Percentiles rank a stretch among this genome's conserved stretches.
These are phyloP conservation scores for Solanum lycopersicoides DNA, from an alignment of 257 asterid genomes.

Conservation along the genomic window DNA sequence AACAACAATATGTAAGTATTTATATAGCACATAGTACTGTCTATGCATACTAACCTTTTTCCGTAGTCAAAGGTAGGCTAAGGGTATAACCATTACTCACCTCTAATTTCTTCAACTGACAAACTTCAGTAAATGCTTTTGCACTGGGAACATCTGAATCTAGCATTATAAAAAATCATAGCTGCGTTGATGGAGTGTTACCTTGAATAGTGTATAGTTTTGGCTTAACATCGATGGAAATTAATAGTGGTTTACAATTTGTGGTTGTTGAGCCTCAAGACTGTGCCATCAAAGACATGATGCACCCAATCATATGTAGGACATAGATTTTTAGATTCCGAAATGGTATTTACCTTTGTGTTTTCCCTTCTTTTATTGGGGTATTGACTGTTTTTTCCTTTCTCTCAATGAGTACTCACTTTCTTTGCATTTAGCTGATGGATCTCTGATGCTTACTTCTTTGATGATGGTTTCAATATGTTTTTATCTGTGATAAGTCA, in stretches of 20 bases:
- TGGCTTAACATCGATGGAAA: not conserved
- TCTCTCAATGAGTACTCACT: not conserved
- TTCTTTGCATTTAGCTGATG: no score
- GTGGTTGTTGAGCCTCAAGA: not conserved
- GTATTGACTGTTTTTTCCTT: not conserved
- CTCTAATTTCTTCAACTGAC: not conserved
- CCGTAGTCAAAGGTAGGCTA: not conserved
- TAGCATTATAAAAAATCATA: not conserved
- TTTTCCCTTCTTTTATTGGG: not conserved
- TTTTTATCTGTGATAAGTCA: not conserved
- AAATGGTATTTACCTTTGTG: not conserved
- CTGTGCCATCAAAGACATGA: not conserved
- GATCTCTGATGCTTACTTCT: not conserved
- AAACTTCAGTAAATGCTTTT: not conserved
- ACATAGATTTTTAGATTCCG: not conserved
- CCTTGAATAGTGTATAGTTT: not conserved
- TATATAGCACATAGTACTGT: not conserved
- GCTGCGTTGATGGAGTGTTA: not conserved
- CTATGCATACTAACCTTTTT: not conserved
- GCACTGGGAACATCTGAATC: not conserved
- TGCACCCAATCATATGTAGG: not conserved
- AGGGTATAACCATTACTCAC: not conserved
- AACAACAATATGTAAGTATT: not conserved
- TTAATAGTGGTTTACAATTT: not conserved
- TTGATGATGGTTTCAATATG: not conserved